A percentile compares a stretch with the other conserved stretches of the same genome.
Conservation (phyloP, 2,329 filamentous ascomycete genomes). For the Tolypocladium endophyticum region DNA sequence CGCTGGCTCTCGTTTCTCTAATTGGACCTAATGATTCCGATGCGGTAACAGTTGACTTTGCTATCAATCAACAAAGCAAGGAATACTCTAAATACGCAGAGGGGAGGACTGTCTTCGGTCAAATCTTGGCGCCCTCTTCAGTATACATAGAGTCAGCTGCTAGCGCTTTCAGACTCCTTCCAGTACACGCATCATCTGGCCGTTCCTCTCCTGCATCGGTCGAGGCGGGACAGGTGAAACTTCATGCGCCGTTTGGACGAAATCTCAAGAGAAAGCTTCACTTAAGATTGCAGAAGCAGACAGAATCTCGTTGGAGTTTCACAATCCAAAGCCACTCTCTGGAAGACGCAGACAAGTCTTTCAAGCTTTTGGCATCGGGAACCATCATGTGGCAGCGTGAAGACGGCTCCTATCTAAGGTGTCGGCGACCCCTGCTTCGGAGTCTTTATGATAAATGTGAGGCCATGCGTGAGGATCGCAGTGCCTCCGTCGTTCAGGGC, state of each 20-base stretch:
- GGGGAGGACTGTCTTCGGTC: neutral
- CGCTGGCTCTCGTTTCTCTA: neutral
- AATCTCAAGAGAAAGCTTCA: neutral
- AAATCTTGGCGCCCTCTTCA: neutral
- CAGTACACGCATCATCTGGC: neutral
- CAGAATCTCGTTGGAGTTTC: neutral
- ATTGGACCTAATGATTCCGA: neutral
- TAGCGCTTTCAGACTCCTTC: neutral
- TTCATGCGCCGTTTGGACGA: neutral
- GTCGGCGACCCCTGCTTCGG: neutral
- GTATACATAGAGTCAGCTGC: conserved; percentile 1
- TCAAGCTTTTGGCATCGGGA: neutral
- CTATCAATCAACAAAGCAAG: neutral
- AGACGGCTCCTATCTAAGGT: neutral
- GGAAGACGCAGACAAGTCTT: neutral
- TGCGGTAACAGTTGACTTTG: neutral
- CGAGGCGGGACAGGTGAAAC: neutral
- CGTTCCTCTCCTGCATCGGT: neutral
- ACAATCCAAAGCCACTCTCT: neutral
- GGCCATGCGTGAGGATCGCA: neutral
- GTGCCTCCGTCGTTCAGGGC: neutral
- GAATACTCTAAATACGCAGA: neutral
- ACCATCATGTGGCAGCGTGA: neutral
- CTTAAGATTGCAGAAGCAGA: neutral
- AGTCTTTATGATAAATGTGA: neutral